Evolutionary conservation across 371 early-diverging fungal genomes (phyloP), one percentile per base, ranked within the genome.

Genomic region (Syncephalastrum sp.): DNA sequence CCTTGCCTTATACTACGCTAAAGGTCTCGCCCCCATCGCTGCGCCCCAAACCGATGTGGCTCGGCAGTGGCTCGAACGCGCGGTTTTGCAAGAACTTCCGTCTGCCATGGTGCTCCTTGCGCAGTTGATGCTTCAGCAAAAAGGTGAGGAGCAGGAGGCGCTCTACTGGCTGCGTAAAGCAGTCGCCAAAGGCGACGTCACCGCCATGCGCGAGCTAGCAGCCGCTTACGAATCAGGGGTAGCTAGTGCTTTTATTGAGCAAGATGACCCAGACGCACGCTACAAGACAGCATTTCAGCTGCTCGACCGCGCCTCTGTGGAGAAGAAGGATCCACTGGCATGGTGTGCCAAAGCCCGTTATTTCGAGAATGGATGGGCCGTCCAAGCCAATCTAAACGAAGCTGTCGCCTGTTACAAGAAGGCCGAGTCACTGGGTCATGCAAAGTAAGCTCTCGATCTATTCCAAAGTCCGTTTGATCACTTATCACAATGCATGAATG

Each of bases 1-100:
- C 42, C 50, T 81, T 19, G 78, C 80, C 53, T 59, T 72, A n/a
- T 69, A 75, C 42, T 73, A 77, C 41, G 67, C 67, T 13, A 62
- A 82, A 38, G 82, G 86, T 10, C 54, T 65, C 15, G 68, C 48
- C 1, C 59, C 71, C 13, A 54, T 72, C 3, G 45, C 58, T 12
- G 61, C 13, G 12, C n/a, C 54, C 21, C 65, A 83, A 53, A 12
- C 57, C 2, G 43, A 41, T 33, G 53, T 55, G 21, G 76, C 83
- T 3, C 55, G 62, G 24, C 44, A 63, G 10, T 76, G 63, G 59
- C 70, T 66, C 42, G 48, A 56, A 23, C 56, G 61, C 43, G 69
- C 80, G 5, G 74, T 82, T 13, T 25, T 48, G 5, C 59, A 71
- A 42, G 62, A 61, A 8, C 51, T 69, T 16, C 38, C 68, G 2